Percentiles rank a stretch among this genome's conserved stretches.
These are phyloP conservation scores for Jamesozyma spencerorum DNA, from an alignment of 805 yeast genomes.

Conservation along the genomic window DNA sequence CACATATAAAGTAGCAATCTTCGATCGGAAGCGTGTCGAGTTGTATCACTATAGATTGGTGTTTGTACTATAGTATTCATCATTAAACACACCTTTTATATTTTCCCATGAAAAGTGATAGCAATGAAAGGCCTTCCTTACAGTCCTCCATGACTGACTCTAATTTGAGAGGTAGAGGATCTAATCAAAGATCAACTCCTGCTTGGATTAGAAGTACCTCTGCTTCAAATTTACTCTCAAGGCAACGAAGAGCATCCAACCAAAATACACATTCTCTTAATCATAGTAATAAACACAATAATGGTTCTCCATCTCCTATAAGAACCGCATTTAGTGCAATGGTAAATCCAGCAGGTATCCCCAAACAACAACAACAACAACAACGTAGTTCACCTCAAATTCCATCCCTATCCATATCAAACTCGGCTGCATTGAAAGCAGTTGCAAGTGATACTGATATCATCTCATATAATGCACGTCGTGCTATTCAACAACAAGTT, in stretches of 20 bases:
- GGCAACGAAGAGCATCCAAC: conserved; percentile 1
- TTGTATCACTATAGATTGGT: no score
- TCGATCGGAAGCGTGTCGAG: no score
- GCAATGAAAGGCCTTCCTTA: neutral
- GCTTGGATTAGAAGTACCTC: conserved; percentile 21
- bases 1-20: no score
- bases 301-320: neutral
- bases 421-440: no score
- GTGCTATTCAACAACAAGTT: no score
- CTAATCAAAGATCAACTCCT: neutral
- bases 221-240: conserved; percentile 12
- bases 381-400: no score
- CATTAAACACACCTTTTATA: no score
- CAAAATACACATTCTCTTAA: neutral
- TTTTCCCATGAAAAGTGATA: neutral
- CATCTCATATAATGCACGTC: no score
- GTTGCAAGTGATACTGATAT: no score
- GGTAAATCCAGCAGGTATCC: neutral
- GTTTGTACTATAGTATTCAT: no score
- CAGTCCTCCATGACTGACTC: neutral
- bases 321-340: neutral
- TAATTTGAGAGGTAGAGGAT: neutral
- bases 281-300: neutral
- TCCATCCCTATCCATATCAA: no score
- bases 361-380: no score